These are phyloP conservation scores for Yarrowia bubula DNA, from an alignment of 805 yeast species.

Conservation along the genomic window DNA sequence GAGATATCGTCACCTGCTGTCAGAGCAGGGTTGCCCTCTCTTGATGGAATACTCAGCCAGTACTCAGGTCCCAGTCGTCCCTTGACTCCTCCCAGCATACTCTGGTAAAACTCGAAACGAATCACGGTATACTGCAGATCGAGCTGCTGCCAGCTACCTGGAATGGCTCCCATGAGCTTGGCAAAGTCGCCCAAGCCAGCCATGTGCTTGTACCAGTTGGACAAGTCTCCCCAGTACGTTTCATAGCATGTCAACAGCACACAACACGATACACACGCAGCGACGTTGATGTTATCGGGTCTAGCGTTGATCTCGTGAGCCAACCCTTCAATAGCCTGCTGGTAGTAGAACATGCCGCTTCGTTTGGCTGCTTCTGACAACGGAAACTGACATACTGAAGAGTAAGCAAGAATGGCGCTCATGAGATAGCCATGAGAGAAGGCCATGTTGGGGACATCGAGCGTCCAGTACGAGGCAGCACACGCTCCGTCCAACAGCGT, in stretches of 20 bases:
- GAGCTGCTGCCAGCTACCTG: slow-evolving; percentile 2
- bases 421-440: slow-evolving; percentile 1
- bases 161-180: slow-evolving; percentile 17
- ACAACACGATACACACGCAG: slow-evolving; percentile 19
- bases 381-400: slow-evolving; percentile 17
- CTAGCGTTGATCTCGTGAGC: slow-evolving; percentile 5
- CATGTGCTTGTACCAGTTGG: slow-evolving; percentile 27
- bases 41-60: slow-evolving; percentile 10
- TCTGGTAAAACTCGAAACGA: slow-evolving; percentile 24
- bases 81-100: slow-evolving; percentile 20
- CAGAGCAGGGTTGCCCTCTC: slow-evolving; percentile 2
- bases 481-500: neutral
- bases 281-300: slow-evolving; percentile 2
- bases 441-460: slow-evolving; percentile 17
- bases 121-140: slow-evolving; percentile 15
- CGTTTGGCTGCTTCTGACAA: slow-evolving; percentile 10
- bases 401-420: slow-evolving; percentile 15
- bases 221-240: slow-evolving; percentile 23
- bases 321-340: slow-evolving; percentile 9
- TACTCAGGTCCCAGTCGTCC: slow-evolving; percentile 7
- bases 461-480: slow-evolving; percentile 13
- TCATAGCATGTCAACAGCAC: slow-evolving; percentile 25
- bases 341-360: slow-evolving; percentile 18
- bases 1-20: slow-evolving; percentile 23
- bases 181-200: slow-evolving; percentile 22